Evolutionary conservation across 495 filamentous ascomycete genomes (phyloP).

Genomic region (Halenospora varia): DNA sequence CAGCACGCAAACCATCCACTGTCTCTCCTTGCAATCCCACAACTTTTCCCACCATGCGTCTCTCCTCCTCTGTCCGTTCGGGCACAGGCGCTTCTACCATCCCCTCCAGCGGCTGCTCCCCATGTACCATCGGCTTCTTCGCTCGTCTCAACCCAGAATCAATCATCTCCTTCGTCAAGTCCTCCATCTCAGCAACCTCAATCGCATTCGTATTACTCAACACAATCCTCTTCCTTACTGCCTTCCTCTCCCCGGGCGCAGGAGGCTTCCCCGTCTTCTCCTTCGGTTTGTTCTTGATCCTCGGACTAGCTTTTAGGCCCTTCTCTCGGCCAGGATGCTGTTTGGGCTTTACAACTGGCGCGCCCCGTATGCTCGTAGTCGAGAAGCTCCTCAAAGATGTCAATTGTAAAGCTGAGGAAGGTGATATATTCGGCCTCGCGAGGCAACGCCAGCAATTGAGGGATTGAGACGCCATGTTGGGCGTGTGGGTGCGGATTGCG

Average conservation of each 20-base stretch:
- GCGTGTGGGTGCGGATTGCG: background rate
- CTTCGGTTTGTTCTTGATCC: slow-evolving; percentile 50
- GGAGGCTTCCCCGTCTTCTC: slow-evolving; percentile 49
- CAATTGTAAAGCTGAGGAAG: slow-evolving; percentile 33
- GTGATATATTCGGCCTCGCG: slow-evolving; percentile 34
- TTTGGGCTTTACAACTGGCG: too few relatives aligned
- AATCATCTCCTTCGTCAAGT: slow-evolving; percentile 54
- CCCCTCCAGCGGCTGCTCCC: too few relatives aligned
- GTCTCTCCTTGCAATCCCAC: slow-evolving; percentile 63
- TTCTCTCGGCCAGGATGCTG: too few relatives aligned
- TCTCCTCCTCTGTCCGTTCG: background rate
- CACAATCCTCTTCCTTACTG: slow-evolving; percentile 79
- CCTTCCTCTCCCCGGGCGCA: slow-evolving; percentile 75
- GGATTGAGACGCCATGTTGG: slow-evolving; percentile 60
- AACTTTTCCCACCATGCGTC: slow-evolving; percentile 50
- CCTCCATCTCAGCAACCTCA: slow-evolving; percentile 58
- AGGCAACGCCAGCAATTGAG: slow-evolving; percentile 64
- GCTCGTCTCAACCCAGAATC: too few relatives aligned
- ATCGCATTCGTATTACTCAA: slow-evolving; percentile 93
- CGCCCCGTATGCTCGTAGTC: too few relatives aligned
- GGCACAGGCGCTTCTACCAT: too few relatives aligned
- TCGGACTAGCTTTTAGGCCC: slow-evolving; percentile 36
- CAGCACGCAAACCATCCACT: slow-evolving; percentile 72
- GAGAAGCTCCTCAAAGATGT: too few relatives aligned
- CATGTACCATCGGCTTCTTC: too few relatives aligned